Evolutionary conservation across 805 yeast species (phyloP).

Genomic region (Wickerhamomyces kurtzmanii): DNA sequence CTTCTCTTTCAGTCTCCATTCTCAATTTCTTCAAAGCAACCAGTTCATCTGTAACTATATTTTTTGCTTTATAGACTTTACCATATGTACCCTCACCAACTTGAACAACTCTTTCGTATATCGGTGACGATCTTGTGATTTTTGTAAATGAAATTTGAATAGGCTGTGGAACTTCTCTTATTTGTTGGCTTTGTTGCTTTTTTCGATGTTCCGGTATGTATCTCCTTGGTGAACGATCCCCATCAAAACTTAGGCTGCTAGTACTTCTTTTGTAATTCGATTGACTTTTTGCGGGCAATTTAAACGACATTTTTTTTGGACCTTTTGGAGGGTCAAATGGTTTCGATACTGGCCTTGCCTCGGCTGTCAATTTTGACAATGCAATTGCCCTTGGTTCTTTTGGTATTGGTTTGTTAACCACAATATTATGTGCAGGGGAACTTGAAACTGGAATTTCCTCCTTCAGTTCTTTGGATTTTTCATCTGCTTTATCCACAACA

Average conservation of each 20-base stretch:
- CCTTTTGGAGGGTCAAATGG: conserved; percentile 8
- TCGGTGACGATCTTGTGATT: conserved; percentile 13
- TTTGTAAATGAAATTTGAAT: conserved; percentile 10
- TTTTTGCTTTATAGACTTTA: conserved; percentile 82
- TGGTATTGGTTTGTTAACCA: too few relatives aligned
- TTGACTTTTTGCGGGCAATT: conserved; percentile 8
- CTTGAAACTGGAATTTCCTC: too few relatives aligned
- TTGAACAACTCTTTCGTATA: conserved; percentile 66
- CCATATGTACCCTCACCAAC: conserved; percentile 99
- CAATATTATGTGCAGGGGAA: too few relatives aligned
- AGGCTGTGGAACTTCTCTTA: too few relatives aligned
- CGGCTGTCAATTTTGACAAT: neutral
- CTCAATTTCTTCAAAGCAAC: conserved; percentile 86
- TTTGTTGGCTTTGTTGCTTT: conserved; percentile 1
- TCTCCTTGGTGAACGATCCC: neutral
- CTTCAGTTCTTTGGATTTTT: too few relatives aligned
- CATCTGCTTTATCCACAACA: too few relatives aligned
- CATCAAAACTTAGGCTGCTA: neutral
- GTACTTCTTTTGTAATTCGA: neutral
- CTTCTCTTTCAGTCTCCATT: conserved; percentile 83
- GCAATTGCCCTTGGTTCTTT: too few relatives aligned
- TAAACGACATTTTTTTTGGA: conserved; percentile 11
- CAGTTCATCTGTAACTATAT: conserved; percentile 51
- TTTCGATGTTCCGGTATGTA: conserved; percentile 1
- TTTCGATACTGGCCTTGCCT: neutral